Percentiles rank a stretch among this genome's conserved stretches.
phyloP scores from a whole-genome alignment of 805 yeast genomes.

The Saturnispora gosingensis region DNA sequence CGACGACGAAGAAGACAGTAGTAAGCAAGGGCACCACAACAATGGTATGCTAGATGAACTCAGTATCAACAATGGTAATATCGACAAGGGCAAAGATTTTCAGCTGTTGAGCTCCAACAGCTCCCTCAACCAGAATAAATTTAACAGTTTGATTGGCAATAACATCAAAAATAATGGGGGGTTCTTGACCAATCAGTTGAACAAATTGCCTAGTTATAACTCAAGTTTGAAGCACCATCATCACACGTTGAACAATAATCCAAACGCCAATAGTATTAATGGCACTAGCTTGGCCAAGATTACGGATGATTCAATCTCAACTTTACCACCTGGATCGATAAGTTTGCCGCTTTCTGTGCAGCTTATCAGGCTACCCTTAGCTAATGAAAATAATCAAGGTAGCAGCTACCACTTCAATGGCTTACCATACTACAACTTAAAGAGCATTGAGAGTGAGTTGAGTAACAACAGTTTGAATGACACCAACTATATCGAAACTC shows the following conservation, averaged over 20 bases:
- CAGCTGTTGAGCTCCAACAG: not conserved
- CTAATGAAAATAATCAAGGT: constrained; percentile 13
- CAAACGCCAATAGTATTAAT: not conserved
- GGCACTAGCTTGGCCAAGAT: constrained; percentile 15
- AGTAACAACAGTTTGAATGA: constrained; percentile 20
- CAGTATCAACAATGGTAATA: not conserved
- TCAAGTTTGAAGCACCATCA: constrained; percentile 27
- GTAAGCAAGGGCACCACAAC: not conserved
- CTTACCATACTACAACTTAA: constrained; percentile 33
- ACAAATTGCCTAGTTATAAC: constrained; percentile 28
- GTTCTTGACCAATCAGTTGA: constrained; percentile 24
- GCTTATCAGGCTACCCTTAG: constrained; percentile 23
- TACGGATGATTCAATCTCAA: constrained; percentile 17
- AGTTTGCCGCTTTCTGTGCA: constrained; percentile 20
- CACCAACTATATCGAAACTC: constrained; percentile 38
- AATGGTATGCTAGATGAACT: not conserved
- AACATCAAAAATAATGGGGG: constrained; percentile 28
- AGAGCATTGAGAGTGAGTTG: constrained; percentile 15
- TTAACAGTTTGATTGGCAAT: constrained; percentile 23
- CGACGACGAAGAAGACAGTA: not conserved
- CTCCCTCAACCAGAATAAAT: not conserved
- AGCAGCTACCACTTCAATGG: constrained; percentile 28
- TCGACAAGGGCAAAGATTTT: not conserved
- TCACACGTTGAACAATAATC: constrained; percentile 6
- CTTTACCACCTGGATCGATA: constrained; percentile 19